Evolutionary conservation across 1,284 basidiomycete genomes (phyloP).

Genomic region (Leccinum fuscescens): DNA sequence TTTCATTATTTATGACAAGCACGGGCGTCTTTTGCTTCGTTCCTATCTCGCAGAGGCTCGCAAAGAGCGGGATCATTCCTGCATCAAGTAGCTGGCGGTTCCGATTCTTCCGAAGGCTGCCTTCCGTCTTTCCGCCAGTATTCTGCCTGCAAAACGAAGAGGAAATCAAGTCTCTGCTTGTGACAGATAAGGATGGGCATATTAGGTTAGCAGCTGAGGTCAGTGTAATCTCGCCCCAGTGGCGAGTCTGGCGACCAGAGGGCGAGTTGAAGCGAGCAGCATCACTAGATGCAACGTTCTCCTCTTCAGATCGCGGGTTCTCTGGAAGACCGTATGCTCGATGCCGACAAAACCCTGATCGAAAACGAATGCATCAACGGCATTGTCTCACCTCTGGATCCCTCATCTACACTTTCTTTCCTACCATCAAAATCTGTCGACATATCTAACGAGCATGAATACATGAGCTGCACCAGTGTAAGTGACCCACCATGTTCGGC

Average conservation of each 20-base stretch:
- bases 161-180: neutral
- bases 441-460: slow-evolving; percentile 6
- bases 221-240: neutral
- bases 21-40: slow-evolving; percentile 29
- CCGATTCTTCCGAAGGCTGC: neutral
- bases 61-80: slow-evolving; percentile 25
- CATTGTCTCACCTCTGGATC: neutral
- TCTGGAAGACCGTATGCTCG: neutral
- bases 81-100: slow-evolving; percentile 8
- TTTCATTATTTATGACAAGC: slow-evolving; percentile 24
- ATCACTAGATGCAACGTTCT: neutral
- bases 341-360: neutral
- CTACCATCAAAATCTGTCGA: neutral
- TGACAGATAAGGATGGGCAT: neutral
- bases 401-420: neutral
- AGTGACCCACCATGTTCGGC: neutral
- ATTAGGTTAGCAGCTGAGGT: slow-evolving; percentile 7
- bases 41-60: slow-evolving; percentile 27
- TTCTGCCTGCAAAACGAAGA: neutral
- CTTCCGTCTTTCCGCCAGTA: neutral
- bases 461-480: slow-evolving; percentile 13
- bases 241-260: neutral
- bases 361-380: neutral
- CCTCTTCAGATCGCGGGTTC: neutral
- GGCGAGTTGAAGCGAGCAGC: neutral